These are phyloP conservation scores for Yamadazyma friedrichii DNA, from an alignment of 1,139 yeast species.

Conservation along the genomic window DNA sequence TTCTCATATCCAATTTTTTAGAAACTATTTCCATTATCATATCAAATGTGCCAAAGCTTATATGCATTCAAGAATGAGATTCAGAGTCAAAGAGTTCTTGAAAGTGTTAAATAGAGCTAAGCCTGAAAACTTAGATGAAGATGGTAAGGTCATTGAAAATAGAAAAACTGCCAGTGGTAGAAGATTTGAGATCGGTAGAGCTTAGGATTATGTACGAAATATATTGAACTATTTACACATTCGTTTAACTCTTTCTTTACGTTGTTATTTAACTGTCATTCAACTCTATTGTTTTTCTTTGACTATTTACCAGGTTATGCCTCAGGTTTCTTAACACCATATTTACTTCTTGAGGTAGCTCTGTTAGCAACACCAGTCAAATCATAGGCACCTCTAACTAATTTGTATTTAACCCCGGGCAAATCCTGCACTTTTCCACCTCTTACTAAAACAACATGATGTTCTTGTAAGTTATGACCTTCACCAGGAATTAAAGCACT, in stretches of 20 bases:
- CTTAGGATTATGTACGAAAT: neutral
- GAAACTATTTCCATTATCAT: constrained; percentile 97
- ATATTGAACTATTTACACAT: no score
- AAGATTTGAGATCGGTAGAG: constrained; percentile 49
- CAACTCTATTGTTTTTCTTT: neutral
- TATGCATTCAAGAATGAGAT: constrained; percentile 98
- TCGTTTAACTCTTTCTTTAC: no score
- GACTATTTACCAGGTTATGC: constrained; percentile 12
- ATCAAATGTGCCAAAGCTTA: constrained; percentile 97
- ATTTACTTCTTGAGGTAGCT: constrained; percentile 84
- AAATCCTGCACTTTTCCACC: constrained; percentile 98
- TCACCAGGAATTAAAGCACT: constrained; percentile 98
- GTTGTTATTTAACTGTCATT: no score
- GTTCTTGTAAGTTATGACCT: constrained; percentile 98
- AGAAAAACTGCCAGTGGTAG: constrained; percentile 86
- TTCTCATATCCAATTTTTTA: constrained; percentile 84
- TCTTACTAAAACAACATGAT: constrained; percentile 90
- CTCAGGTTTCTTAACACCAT: constrained; percentile 87
- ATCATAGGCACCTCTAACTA: constrained; percentile 92
- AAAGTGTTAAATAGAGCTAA: constrained; percentile 96
- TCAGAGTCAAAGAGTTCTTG: constrained; percentile 86
- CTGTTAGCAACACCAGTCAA: constrained; percentile 94
- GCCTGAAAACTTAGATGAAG: constrained; percentile 84
- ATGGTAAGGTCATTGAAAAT: constrained; percentile 53
- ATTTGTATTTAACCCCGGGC: constrained; percentile 96